A percentile compares a stretch with the other conserved stretches of the same genome.
Conservation (phyloP, 805 yeast species). For the Saturnispora halmiae region DNA sequence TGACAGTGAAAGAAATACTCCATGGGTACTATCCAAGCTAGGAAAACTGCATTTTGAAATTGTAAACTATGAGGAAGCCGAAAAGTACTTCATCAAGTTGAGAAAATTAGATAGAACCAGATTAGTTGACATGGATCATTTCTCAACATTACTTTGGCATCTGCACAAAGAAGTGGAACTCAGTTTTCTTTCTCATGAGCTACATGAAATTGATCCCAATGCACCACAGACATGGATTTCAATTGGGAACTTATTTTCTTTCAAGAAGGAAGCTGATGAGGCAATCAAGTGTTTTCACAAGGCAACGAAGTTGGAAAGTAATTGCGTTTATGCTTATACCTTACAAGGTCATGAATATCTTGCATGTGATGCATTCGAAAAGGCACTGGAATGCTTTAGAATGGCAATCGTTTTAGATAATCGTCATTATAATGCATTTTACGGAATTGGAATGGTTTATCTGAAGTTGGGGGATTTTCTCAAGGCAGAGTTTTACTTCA, state of each 20-base stretch:
- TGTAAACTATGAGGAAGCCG: slow-evolving; percentile 74
- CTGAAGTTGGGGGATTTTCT: slow-evolving; percentile 76
- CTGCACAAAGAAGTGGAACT: slow-evolving; percentile 69
- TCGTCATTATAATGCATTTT: slow-evolving; percentile 87
- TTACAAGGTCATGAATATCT: slow-evolving; percentile 89
- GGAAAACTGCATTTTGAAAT: slow-evolving; percentile 83
- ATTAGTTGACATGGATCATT: slow-evolving; percentile 81
- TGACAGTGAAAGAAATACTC: slow-evolving; percentile 52
- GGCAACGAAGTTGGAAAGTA: slow-evolving; percentile 52
- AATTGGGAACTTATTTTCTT: slow-evolving; percentile 79
- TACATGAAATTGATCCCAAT: slow-evolving; percentile 50
- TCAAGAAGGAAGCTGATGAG: slow-evolving; percentile 77
- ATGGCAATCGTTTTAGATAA: slow-evolving; percentile 67
- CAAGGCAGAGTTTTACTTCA: slow-evolving; percentile 77
- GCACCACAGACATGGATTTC: slow-evolving; percentile 87
- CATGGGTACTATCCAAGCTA: slow-evolving; percentile 75
- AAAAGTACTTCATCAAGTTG: slow-evolving; percentile 49
- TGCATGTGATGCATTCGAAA: slow-evolving; percentile 81
- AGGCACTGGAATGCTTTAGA: slow-evolving; percentile 77
- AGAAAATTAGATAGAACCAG: slow-evolving; percentile 69
- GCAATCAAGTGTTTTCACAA: slow-evolving; percentile 81
- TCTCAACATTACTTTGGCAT: slow-evolving; percentile 90
- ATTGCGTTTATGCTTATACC: slow-evolving; percentile 82
- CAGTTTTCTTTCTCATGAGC: slow-evolving; percentile 74
- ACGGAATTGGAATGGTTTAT: slow-evolving; percentile 92